These are phyloP conservation scores for Berberis thunbergii DNA, from an alignment of 164 flowering plant genomes.

Conservation along the genomic window DNA sequence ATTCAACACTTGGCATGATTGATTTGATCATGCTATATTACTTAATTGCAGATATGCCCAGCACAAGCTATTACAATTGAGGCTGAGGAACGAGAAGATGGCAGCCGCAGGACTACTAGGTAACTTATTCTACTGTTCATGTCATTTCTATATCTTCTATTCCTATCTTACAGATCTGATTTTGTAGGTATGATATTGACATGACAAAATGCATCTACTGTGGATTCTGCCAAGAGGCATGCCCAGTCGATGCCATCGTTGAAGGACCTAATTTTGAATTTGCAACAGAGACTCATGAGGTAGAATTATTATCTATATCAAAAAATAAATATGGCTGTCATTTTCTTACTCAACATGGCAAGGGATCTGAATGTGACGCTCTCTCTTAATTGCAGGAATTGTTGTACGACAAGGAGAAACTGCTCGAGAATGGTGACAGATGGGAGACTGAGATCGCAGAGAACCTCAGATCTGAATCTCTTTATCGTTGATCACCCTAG, in stretches of 20 bases:
- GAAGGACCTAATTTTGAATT: conserved; percentile 99
- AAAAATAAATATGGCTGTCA: too few relatives aligned
- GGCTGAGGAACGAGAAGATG: conserved; percentile 99
- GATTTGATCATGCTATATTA: not conserved
- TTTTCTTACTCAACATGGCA: too few relatives aligned
- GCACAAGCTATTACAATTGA: conserved; percentile 99
- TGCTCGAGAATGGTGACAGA: conserved; percentile 94
- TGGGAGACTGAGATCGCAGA: conserved; percentile 99
- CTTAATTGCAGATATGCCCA: conserved; percentile 63
- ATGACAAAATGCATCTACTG: conserved; percentile 99
- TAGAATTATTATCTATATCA: conserved; percentile 4
- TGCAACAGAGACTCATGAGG: conserved; percentile 99
- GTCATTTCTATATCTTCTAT: too few relatives aligned
- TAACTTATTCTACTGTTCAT: conserved; percentile 11
- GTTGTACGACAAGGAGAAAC: conserved; percentile 93
- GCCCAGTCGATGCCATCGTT: conserved; percentile 99
- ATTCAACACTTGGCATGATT: too few relatives aligned
- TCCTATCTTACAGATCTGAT: not conserved
- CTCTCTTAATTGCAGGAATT: conserved; percentile 50
- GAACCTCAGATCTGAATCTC: conserved; percentile 93
- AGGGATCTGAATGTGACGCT: too few relatives aligned
- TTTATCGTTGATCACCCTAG: conserved; percentile 52
- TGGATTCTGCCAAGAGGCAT: conserved; percentile 99
- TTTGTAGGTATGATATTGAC: conserved; percentile 89
- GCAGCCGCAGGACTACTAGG: conserved; percentile 98